phyloP scores from a whole-genome alignment of 768 basidiomycete species.

The Pulveroboletus sp. region DNA sequence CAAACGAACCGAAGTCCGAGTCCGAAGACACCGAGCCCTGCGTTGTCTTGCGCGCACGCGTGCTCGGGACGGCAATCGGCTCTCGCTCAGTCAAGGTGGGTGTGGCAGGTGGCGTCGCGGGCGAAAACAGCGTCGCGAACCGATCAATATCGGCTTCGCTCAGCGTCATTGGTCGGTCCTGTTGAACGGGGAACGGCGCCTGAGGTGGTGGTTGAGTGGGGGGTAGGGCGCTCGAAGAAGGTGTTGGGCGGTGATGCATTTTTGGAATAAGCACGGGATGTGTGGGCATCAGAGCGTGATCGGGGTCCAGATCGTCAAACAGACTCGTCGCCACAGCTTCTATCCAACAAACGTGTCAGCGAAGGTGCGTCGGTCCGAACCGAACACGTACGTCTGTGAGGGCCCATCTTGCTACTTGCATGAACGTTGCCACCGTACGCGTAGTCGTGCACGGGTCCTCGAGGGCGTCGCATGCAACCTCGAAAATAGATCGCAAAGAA shows the following conservation, averaged over 20 bases:
- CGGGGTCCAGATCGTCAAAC: not conserved
- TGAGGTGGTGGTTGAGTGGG: no score
- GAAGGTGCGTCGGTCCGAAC: no score
- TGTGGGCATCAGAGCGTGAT: not conserved
- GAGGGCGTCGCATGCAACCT: no score
- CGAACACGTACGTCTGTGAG: no score
- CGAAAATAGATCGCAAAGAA: no score
- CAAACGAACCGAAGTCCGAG: conserved; percentile 61
- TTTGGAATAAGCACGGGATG: not conserved
- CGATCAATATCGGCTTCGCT: conserved; percentile 35
- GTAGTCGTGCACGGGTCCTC: no score
- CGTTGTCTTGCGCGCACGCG: conserved; percentile 12
- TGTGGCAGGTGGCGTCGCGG: conserved; percentile 32
- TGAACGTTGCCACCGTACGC: no score
- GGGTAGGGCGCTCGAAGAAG: not conserved
- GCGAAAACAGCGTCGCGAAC: conserved; percentile 43
- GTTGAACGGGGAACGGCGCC: not conserved
- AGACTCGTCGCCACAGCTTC: no score
- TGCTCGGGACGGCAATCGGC: not conserved
- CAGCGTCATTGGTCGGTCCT: not conserved
- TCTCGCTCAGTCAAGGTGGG: conserved; percentile 11
- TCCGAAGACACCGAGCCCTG: conserved; percentile 33
- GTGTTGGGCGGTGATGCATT: no score
- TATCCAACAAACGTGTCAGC: no score
- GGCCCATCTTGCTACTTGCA: no score